phyloP scores from a whole-genome alignment of 2,329 filamentous ascomycete species.

The Alternaria longipes region DNA sequence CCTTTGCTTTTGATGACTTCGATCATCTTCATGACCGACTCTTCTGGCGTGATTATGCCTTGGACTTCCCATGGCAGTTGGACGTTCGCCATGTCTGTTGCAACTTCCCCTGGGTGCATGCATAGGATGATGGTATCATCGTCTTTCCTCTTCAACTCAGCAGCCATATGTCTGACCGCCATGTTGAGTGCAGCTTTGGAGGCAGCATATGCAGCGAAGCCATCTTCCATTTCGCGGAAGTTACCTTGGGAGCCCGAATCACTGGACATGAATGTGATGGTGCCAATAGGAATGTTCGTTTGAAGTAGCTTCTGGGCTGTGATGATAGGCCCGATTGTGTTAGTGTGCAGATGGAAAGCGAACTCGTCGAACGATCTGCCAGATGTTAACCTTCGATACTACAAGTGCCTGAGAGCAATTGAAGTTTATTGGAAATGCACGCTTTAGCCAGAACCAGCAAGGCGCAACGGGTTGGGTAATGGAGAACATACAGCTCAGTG shows the following conservation, averaged over 20 bases:
- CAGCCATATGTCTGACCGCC: constrained; percentile 64
- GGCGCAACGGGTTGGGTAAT: constrained; percentile 23
- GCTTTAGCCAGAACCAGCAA: constrained; percentile 31
- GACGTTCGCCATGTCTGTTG: constrained; percentile 65
- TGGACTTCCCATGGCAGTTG: constrained; percentile 62
- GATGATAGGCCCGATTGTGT: constrained; percentile 68
- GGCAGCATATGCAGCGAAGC: constrained; percentile 66
- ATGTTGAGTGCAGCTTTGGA: constrained; percentile 68
- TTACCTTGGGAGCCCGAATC: constrained; percentile 63
- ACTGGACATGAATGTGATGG: constrained; percentile 64
- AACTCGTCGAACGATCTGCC: constrained; percentile 63
- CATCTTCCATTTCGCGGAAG: constrained; percentile 66
- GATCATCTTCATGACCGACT: constrained; percentile 62
- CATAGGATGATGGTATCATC: constrained; percentile 62
- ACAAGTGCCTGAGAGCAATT: constrained; percentile 10
- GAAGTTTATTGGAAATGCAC: constrained; percentile 25
- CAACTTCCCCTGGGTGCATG: constrained; percentile 67
- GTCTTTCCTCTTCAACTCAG: constrained; percentile 62
- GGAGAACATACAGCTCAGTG: constrained; percentile 58
- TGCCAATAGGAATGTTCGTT: constrained; percentile 58
- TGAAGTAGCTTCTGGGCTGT: constrained; percentile 63
- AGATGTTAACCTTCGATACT: constrained; percentile 13
- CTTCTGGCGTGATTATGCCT: constrained; percentile 60
- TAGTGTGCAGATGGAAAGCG: constrained; percentile 64
- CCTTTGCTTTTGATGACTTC: constrained; percentile 61